phyloP scores from a whole-genome alignment of 176 grass and related monocot genomes.

The Cymbopogon citratus region DNA sequence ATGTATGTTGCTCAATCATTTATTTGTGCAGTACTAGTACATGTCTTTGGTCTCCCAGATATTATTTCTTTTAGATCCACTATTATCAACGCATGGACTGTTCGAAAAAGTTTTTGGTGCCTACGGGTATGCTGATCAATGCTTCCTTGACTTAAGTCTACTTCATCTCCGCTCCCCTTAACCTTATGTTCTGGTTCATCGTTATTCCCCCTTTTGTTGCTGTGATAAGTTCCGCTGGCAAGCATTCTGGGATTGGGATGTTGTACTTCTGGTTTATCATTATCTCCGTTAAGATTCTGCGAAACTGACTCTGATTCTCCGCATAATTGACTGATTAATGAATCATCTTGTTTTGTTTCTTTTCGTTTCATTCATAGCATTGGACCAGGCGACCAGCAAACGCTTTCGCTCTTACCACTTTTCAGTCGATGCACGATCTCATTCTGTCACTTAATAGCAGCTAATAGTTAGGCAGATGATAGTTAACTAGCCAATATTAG shows the following conservation, averaged over 20 bases:
- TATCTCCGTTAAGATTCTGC: neutral
- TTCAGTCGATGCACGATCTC: too few relatives aligned
- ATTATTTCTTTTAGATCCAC: too few relatives aligned
- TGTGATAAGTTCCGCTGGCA: neutral
- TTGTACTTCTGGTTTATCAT: neutral
- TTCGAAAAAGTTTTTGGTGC: neutral
- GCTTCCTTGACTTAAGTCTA: too few relatives aligned
- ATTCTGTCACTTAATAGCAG: neutral
- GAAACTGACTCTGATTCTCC: neutral
- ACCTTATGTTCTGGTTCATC: neutral
- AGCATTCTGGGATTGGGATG: neutral
- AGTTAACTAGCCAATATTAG: too few relatives aligned
- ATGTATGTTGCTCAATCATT: constrained; percentile 9
- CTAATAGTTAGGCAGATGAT: too few relatives aligned
- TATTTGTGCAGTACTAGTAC: neutral
- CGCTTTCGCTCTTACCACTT: neutral
- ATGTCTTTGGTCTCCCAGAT: too few relatives aligned
- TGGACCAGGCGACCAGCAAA: neutral
- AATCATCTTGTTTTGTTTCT: neutral
- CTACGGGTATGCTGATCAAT: too few relatives aligned
- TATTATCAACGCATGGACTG: neutral
- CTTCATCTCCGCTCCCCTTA: neutral
- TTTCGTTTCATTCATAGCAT: neutral
- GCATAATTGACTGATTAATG: neutral
- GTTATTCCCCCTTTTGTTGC: neutral